Base-by-base conservation (phyloP, 1,139 yeast genomes). In the Diutina mesorugosa region DNA sequence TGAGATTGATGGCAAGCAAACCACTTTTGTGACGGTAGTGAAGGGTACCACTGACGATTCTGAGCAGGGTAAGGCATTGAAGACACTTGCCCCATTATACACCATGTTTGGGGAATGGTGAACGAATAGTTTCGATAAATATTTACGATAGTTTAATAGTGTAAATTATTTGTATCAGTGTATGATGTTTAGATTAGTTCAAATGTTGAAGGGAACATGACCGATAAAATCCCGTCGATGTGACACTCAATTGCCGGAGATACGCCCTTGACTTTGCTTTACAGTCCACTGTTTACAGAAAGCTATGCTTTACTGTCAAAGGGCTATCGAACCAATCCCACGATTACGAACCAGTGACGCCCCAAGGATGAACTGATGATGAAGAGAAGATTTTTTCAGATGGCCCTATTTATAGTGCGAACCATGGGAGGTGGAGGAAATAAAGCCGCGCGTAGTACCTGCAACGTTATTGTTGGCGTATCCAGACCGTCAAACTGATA, bases 161-260 rank as follows among this genome's bases (percentile, higher is more conserved):
- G n/a, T 14, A 4, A 38, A 38, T 38, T 38, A 4, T 38, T 38
- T 38, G 3, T 38, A 38, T 38, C 45, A 38, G n/a, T 38, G n/a
- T 12, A 38, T 38, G 45, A 3, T 38, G 38, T 32, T 32, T 1
- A 47, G 28, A 21, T 9, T 7, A 21, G 32, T 26, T 29, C 6
- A 47, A 47, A 47, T 47, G 38, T 47, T 47, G 51, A 47, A 47
- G 21, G 30, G 51, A 29, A 30, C 38, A 47, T 47, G 51, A 47
- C 51, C 51, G 51, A 47, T 14, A 28, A 47, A 28, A 28, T 47
- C 51, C 51, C 51, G 51, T 47, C 51, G 51, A 47, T 29, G n/a
- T 14, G 51, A 47, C 51, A 47, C 51, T 47, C 51, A 47, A 14
- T 28, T 14, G 29, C 51, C 51, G 51, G 51, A 47, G 51, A 47